phyloP scores from a whole-genome alignment of 345 rosid species.

The Pistacia vera region DNA sequence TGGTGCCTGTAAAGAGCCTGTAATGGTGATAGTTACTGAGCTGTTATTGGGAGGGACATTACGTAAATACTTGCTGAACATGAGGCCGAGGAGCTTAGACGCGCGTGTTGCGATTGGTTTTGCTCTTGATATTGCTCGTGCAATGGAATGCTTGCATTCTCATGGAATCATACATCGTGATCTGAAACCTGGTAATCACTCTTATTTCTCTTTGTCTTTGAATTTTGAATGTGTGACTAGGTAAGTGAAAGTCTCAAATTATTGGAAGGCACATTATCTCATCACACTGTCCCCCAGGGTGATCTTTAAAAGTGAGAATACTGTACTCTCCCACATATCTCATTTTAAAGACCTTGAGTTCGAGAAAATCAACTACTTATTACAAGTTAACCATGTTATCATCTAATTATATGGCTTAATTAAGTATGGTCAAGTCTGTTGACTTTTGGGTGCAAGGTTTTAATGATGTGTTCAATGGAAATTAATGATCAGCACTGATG shows the following conservation, averaged over 20 bases:
- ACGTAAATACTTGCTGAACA: conserved; percentile 77
- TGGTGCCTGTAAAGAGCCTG: conserved; percentile 96
- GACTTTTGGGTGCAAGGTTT: background rate
- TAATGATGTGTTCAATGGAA: background rate
- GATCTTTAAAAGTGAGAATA: conserved; percentile 34
- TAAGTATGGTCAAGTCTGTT: background rate
- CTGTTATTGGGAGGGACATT: conserved; percentile 83
- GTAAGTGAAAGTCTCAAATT: conserved; percentile 12
- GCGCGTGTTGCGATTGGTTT: conserved; percentile 72
- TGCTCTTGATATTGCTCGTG: conserved; percentile 92
- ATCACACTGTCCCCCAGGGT: conserved; percentile 10
- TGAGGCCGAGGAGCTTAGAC: conserved; percentile 84
- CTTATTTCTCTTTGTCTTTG: conserved; percentile 1
- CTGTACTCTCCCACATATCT: conserved; percentile 29
- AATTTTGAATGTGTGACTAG: background rate
- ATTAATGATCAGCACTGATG: background rate
- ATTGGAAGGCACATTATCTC: conserved; percentile 15
- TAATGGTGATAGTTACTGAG: conserved; percentile 95
- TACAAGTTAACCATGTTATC: background rate
- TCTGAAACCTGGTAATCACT: conserved; percentile 81
- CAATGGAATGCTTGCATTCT: conserved; percentile 94
- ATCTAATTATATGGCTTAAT: background rate
- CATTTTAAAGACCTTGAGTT: background rate
- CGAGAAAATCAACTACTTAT: background rate
- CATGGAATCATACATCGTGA: conserved; percentile 98